Evolutionary conservation across 305 asterid genomes (phyloP).

Genomic region (Monarda citriodora): DNA sequence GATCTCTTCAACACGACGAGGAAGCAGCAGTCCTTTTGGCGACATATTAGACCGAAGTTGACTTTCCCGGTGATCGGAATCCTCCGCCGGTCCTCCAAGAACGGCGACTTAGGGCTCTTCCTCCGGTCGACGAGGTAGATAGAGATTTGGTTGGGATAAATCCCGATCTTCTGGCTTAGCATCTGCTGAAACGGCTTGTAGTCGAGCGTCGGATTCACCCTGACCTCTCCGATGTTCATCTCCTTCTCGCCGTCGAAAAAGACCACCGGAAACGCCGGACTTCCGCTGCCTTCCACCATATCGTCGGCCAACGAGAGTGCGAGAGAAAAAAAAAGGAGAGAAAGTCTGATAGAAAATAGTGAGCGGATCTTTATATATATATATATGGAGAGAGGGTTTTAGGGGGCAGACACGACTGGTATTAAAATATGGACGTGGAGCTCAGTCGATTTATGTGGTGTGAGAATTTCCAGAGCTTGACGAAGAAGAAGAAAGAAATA

Average conservation of each 20-base stretch:
- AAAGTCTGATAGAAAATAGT: neutral
- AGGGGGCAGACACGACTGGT: conserved; percentile 14
- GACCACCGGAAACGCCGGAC: conserved; percentile 59
- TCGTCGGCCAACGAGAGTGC: neutral
- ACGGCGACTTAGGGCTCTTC: conserved; percentile 25
- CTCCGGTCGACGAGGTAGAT: conserved; percentile 58
- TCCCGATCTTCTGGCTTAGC: conserved; percentile 78
- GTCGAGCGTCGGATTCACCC: conserved; percentile 47
- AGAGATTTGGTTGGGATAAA: conserved; percentile 84
- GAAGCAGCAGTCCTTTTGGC: conserved; percentile 58
- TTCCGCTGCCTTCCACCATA: conserved; percentile 62
- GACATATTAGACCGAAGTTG: conserved; percentile 50
- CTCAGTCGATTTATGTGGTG: no score
- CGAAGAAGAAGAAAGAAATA: no score
- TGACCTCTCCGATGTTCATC: conserved; percentile 56
- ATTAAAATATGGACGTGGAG: conserved; percentile 32
- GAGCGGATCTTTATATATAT: conserved; percentile 18
- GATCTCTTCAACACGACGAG: conserved; percentile 80
- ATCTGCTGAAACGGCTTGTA: conserved; percentile 79
- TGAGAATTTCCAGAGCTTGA: no score
- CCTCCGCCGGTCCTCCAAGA: conserved; percentile 47
- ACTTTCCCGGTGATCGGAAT: conserved; percentile 72
- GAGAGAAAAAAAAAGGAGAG: neutral
- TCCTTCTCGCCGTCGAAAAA: conserved; percentile 85
- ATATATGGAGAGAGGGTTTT: conserved; percentile 17